Evolutionary conservation across 352 stramenopile genomes (phyloP).

Genomic region (Pythium plurisporium): DNA sequence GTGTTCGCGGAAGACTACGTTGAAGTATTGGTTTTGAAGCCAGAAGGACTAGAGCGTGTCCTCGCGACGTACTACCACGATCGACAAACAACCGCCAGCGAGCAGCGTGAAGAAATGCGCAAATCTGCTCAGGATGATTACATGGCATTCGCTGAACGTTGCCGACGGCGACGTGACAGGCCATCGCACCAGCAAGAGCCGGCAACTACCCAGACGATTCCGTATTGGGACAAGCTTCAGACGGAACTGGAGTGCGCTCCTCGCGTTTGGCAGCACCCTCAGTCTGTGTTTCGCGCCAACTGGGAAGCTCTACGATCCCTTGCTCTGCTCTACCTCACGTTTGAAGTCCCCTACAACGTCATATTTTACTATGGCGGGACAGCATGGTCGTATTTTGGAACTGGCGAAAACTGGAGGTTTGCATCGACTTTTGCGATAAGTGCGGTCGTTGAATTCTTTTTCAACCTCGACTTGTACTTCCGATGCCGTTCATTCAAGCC

Average conservation of each 20-base stretch:
- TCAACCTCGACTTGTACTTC: constrained; percentile 20
- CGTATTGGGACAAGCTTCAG: constrained; percentile 17
- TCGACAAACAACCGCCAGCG: constrained; percentile 4
- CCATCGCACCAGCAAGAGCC: not conserved
- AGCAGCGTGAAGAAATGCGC: constrained; percentile 23
- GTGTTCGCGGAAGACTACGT: constrained; percentile 28
- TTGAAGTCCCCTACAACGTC: constrained; percentile 28
- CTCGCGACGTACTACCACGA: constrained; percentile 23
- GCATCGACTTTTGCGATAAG: constrained; percentile 19
- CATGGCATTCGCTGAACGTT: constrained; percentile 10
- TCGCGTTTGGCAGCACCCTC: constrained; percentile 8
- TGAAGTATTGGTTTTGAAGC: constrained; percentile 15
- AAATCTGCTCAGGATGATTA: constrained; percentile 17
- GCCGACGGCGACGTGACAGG: not conserved
- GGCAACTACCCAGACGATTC: not conserved
- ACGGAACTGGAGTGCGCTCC: constrained; percentile 7
- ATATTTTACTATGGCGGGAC: constrained; percentile 27
- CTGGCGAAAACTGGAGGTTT: constrained; percentile 9
- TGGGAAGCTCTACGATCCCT: constrained; percentile 23
- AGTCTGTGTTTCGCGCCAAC: constrained; percentile 16
- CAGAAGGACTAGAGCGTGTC: constrained; percentile 8
- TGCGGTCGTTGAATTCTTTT: constrained; percentile 19
- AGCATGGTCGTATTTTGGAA: not conserved
- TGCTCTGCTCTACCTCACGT: constrained; percentile 26
- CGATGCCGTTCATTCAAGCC: constrained; percentile 17